Conservation (phyloP, 2,329 filamentous ascomycete species). For the Thermoascus crustaceus region DNA sequence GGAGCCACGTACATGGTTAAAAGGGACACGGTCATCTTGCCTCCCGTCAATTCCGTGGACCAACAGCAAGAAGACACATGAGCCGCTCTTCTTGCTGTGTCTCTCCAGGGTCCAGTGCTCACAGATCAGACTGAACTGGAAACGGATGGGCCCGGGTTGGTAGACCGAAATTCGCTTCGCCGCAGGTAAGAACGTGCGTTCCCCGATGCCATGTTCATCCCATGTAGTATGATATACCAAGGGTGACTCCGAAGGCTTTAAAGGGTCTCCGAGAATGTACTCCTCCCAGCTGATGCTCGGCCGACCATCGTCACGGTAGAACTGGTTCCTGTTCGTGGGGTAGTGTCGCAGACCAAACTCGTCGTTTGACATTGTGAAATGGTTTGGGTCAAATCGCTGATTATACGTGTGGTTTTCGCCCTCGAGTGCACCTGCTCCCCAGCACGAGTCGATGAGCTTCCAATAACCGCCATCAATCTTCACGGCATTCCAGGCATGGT, state of each 20-base stretch:
- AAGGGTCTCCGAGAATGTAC: conserved; percentile 59
- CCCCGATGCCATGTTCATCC: conserved; percentile 44
- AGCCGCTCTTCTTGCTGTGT: conserved; percentile 55
- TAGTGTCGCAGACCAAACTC: conserved; percentile 76
- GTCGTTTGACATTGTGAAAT: conserved; percentile 61
- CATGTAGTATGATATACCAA: conserved; percentile 41
- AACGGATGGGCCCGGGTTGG: conserved; percentile 54
- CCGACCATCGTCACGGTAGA: conserved; percentile 67
- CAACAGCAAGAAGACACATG: conserved; percentile 61
- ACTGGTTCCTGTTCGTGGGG: conserved; percentile 58
- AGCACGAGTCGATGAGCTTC: conserved; percentile 88
- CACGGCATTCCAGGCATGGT: conserved; percentile 91
- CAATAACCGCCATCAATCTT: conserved; percentile 77
- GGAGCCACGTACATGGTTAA: conserved; percentile 44
- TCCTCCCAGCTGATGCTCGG: conserved; percentile 64
- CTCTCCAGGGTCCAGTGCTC: conserved; percentile 69
- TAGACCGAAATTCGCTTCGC: conserved; percentile 53
- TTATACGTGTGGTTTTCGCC: conserved; percentile 51
- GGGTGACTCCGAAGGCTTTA: conserved; percentile 36
- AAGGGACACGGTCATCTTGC: conserved; percentile 59
- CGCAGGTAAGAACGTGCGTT: conserved; percentile 54
- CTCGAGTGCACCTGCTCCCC: conserved; percentile 72
- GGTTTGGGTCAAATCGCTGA: conserved; percentile 56
- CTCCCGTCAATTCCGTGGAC: conserved; percentile 59
- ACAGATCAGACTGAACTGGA: conserved; percentile 73